A percentile compares a stretch with the other conserved stretches of the same genome.
Evolutionary conservation across 768 basidiomycete species (phyloP).

Genomic region (Lactarius indigo): DNA sequence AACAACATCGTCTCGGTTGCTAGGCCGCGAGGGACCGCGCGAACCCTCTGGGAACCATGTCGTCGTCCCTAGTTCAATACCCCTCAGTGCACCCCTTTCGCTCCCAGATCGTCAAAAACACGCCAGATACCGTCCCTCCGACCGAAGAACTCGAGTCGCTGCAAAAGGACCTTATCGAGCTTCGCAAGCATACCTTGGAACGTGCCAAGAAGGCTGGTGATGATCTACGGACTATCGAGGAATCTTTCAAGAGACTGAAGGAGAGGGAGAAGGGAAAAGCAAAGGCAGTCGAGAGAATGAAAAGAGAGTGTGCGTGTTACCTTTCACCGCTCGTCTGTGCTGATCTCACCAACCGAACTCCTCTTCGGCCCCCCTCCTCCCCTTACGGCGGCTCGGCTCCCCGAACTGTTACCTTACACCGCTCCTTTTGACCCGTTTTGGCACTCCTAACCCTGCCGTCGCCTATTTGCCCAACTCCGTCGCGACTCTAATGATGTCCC

Average conservation of each 20-base stretch:
- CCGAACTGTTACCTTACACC: not conserved
- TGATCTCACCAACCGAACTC: slow-evolving; percentile 23
- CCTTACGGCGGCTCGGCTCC: slow-evolving; percentile 15
- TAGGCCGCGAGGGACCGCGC: slow-evolving; percentile 13
- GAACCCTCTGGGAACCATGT: slow-evolving; percentile 41
- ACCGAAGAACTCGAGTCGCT: slow-evolving; percentile 69
- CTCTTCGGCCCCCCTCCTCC: slow-evolving; percentile 15
- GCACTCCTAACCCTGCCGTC: not conserved
- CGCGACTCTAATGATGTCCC: not conserved
- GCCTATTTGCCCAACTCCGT: not conserved
- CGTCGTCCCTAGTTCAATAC: slow-evolving; percentile 55
- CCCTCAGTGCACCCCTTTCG: slow-evolving; percentile 46
- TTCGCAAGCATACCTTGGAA: slow-evolving; percentile 54
- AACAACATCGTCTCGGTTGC: slow-evolving; percentile 13
- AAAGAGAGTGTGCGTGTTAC: slow-evolving; percentile 67
- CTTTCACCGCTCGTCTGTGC: slow-evolving; percentile 5
- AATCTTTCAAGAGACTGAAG: slow-evolving; percentile 71
- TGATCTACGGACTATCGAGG: slow-evolving; percentile 70
- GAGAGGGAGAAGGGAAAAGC: slow-evolving; percentile 74
- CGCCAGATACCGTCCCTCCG: slow-evolving; percentile 62
- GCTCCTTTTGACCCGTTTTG: not conserved
- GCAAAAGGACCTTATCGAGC: slow-evolving; percentile 53
- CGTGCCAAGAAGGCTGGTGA: slow-evolving; percentile 71
- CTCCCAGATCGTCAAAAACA: slow-evolving; percentile 59
- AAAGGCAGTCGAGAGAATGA: slow-evolving; percentile 64